Percentiles rank a stretch among this genome's conserved stretches.
phyloP scores from a whole-genome alignment of 2,329 filamentous ascomycete species.

The Aureobasidium zeae region DNA sequence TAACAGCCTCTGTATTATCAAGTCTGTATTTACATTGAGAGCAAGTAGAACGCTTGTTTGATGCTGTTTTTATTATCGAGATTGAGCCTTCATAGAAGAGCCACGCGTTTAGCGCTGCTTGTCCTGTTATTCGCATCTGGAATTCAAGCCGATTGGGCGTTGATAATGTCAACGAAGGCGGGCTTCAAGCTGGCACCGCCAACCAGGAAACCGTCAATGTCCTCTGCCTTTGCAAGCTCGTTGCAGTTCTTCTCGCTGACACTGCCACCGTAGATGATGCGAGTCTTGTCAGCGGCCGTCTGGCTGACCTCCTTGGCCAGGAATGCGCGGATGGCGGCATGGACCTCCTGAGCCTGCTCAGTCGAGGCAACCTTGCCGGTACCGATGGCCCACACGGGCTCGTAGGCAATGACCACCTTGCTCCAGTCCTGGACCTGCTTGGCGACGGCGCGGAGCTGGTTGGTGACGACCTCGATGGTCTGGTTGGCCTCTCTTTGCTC shows the following conservation, averaged over 20 bases:
- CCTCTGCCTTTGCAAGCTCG: slow-evolving; percentile 80
- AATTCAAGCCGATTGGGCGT: slow-evolving; percentile 37
- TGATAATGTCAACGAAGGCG: slow-evolving; percentile 69
- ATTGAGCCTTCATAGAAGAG: slow-evolving; percentile 6
- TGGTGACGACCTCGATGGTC: slow-evolving; percentile 78
- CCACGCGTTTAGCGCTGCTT: slow-evolving; percentile 3
- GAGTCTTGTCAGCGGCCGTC: slow-evolving; percentile 73
- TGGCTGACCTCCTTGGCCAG: slow-evolving; percentile 64
- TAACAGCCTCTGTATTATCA: background rate
- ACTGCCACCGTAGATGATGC: slow-evolving; percentile 92
- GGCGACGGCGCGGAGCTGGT: slow-evolving; percentile 73
- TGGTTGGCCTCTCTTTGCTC: slow-evolving; percentile 33
- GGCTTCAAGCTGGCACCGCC: slow-evolving; percentile 96
- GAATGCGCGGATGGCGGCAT: slow-evolving; percentile 86
- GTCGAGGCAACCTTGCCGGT: slow-evolving; percentile 89
- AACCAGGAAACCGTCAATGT: slow-evolving; percentile 97
- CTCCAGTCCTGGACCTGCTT: slow-evolving; percentile 78
- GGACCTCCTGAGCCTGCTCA: slow-evolving; percentile 86
- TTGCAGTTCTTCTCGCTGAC: slow-evolving; percentile 98
- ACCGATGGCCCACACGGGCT: slow-evolving; percentile 92
- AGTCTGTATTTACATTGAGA: background rate
- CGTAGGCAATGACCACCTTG: slow-evolving; percentile 94
- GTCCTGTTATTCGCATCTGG: background rate
- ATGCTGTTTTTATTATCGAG: slow-evolving; percentile 5
- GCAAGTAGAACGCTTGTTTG: background rate